Base-by-base conservation (phyloP, 352 stramenopile species). In the Globisporangium abappressorium region DNA sequence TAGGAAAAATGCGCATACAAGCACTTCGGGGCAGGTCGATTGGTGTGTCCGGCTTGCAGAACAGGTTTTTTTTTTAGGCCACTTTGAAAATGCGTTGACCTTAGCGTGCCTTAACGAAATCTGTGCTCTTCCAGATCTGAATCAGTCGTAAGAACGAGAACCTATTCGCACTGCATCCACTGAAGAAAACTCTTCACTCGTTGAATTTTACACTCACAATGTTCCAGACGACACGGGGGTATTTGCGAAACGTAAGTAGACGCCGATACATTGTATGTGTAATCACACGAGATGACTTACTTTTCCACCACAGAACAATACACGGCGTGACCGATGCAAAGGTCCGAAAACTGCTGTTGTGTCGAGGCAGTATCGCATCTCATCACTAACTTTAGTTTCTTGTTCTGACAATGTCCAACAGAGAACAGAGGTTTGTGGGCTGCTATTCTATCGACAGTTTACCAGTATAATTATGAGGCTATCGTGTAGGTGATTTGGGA, bases 1-100 rank as follows among this genome's bases (percentile, higher is more conserved):
- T 57, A 93, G 85, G 85, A 93, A 66, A 93, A 93, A 82, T 93
- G 85, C 76, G 85, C 85, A 30, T 93, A 93, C 73, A 93, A 93
- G 38, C 78, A 91, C 68, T 93, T 93, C 61, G 84, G 84, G 5
- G 72, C 78, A 22, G 85, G 85, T 28, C 74, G 80, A 55, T 67
- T 91, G 5, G 68, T 90, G 55, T 93, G 85, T 36, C 85, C 85
- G 5, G 80, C 76, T 2, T 93, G 85, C 59, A 71, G 68, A 57
- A 66, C 76, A 41, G 84, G 84, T 92, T 75, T 24, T 5, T 2
- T 57, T 0, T 33, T 47, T 18, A 9, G 8, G 22, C 12, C n/a
- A 1, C 5, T 28, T 47, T n/a, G 22, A 5, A 8, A n/a, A 26
- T 60, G 54, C 11, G 33, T 24, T 2, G 43, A n/a, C 22, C 18